Evolutionary conservation across 2,329 filamentous ascomycete genomes (phyloP), one percentile per base, ranked within the genome.

Genomic region (Colletotrichum sp.): DNA sequence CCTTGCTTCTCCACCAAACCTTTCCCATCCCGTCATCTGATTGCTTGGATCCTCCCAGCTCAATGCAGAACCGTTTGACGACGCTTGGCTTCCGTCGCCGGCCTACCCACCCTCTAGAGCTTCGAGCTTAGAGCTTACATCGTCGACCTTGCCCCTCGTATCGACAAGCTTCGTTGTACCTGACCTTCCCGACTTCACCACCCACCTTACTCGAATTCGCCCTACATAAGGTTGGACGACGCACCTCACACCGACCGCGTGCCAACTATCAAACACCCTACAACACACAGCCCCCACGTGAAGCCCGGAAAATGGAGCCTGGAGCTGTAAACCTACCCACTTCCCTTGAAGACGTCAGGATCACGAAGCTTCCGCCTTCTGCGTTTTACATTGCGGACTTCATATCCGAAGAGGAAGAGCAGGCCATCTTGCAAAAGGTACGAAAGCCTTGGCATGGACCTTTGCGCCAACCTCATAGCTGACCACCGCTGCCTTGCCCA

Each of bases 331-430:
- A 71, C 15, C 29, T 91, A 62, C 89, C 91, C 22, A 76, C 83
- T 49, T 88, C 84, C 59, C 88, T 93, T 30, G 88, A 92, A 64
- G 82, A 88, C 44, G 87, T 84, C 69, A 87, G 85, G 78, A 89
- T 96, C 76, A 77, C 83, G 9, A 80, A 80, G 36, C 87, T 96
- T 3, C 94, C 94, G 6, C 83, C 89, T 2, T 86, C 90, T 39
- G 94, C 95, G 70, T 98, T 93, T 87, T 98, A 99, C 86, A 93
- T 98, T 73, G 90, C 95, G 9, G 89, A 96, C 83, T 98, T 98
- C 86, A 94, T 99, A 83, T 93, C 90, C 6, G 84, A 88, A 71
- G 91, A 93, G 61, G 96, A 98, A 84, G 95, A 98, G 86, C 83
- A 87, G 36, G 81, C 86, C 9, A 90, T 98, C 9, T 86, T 98